Base-by-base conservation (phyloP, 257 asterid species). In the Nicotiana tomentosiformis region DNA sequence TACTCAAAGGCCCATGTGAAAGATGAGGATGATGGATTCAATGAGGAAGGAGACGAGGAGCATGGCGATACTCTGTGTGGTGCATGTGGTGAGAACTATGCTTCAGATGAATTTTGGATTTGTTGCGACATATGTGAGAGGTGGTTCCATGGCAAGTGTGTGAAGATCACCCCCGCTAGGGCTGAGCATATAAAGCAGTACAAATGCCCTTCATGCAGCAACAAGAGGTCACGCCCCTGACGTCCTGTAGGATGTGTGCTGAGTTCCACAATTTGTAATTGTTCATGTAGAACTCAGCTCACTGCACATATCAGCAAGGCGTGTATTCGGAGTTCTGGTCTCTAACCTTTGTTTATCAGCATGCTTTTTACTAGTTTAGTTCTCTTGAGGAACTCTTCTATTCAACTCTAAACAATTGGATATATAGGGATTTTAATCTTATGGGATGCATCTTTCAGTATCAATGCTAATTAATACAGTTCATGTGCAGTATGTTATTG, bases 131-230 rank as follows among this genome's bases (percentile, higher is more conserved):
- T 88, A 32, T 94, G 98, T 26, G 95, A 93, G 88, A 91, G 86
- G 85, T 94, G 98, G 95, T 4, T 20, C 23, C 23, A 20, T 20
- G 23, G 23, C 23, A 20, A 20, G 23, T 20, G 23, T 20, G 23
- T 20, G 23, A 20, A 20, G 23, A 20, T 20, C 23, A 20, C 23
- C 23, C 23, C 23, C 23, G 23, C 23, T 20, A 89, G 89, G 87
- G 97, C 98, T 1, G 93, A 94, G 86, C 92, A 92, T 84, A 93
- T 94, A 89, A 90, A 94, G 92, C 93, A 91, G 82, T 93, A 93
- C 89, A 93, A 92, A 83, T 94, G 79, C 14, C 39, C 23, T 20
- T 20, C 23, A 20, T 20, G 23, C 23, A 20, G 23, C 23, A 20
- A 20, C 23, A 20, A 20, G 23, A 20, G 23, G 23, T 20, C 23